A percentile compares a stretch with the other conserved stretches of the same genome.
Evolutionary conservation across 441 rosid genomes (phyloP).

Genomic region (Mallotus japonicus): DNA sequence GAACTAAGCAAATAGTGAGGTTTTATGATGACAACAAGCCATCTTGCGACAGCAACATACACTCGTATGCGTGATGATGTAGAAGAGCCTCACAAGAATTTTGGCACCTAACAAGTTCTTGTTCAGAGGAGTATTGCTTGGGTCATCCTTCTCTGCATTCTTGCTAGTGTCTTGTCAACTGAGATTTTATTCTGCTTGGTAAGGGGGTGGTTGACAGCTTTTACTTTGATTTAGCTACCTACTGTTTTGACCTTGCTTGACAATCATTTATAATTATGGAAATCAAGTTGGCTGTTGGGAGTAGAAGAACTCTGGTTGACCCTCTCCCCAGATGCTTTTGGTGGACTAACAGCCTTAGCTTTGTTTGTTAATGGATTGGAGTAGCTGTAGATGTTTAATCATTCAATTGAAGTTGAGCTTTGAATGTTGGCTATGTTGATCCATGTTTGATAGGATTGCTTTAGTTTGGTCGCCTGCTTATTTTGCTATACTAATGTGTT

Average conservation of each 20-base stretch:
- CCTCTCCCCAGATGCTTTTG: too few relatives aligned
- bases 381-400: too few relatives aligned
- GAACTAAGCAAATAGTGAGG: neutral
- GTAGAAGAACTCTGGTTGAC: too few relatives aligned
- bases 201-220: neutral
- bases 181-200: neutral
- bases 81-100: neutral
- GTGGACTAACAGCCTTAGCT: too few relatives aligned
- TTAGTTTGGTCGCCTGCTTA: neutral
- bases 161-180: neutral
- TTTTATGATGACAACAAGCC: neutral
- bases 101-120: neutral
- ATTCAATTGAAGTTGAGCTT: too few relatives aligned
- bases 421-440: neutral
- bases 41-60: neutral
- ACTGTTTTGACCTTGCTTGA: neutral
- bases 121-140: neutral
- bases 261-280: neutral
- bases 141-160: neutral
- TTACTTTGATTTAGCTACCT: neutral
- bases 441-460: neutral
- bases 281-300: too few relatives aligned
- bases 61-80: neutral
- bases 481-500: neutral
- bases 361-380: too few relatives aligned